phyloP scores from a whole-genome alignment of 768 basidiomycete genomes.

The Trametes elegans region DNA sequence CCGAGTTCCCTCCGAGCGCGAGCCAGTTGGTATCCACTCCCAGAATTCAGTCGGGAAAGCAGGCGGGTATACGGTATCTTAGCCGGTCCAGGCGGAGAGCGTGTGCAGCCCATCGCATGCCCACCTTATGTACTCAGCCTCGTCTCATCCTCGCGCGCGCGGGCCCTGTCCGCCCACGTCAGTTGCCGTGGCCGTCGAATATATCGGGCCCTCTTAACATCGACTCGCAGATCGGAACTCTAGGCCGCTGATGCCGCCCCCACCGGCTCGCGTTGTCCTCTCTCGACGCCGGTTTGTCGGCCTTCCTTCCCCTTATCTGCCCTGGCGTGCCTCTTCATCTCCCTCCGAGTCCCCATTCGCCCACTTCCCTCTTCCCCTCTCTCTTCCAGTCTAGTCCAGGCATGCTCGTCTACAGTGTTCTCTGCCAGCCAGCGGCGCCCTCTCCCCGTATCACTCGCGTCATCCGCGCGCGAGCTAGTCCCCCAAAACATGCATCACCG shows the following conservation, averaged over 20 bases:
- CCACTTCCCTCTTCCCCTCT: neutral
- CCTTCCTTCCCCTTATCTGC: constrained; percentile 7
- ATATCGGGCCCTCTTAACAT: constrained; percentile 17
- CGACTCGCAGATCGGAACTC: constrained; percentile 14
- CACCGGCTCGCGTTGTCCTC: neutral
- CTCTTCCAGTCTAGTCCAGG: neutral
- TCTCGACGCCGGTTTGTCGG: neutral
- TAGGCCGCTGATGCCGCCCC: constrained; percentile 9
- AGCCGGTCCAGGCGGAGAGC: neutral
- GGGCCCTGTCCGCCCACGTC: constrained; percentile 15
- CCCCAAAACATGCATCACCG: neutral
- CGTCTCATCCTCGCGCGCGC: neutral
- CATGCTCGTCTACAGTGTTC: neutral
- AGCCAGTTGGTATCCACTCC: constrained; percentile 1
- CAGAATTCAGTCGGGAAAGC: neutral
- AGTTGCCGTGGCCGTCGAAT: constrained; percentile 15
- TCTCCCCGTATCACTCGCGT: neutral
- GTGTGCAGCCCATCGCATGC: neutral
- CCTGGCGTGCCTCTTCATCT: neutral
- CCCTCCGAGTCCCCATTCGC: neutral
- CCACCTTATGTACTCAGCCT: constrained; percentile 17
- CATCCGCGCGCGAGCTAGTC: neutral
- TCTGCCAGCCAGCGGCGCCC: too few relatives aligned
- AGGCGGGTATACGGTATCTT: neutral
- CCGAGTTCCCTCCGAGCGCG: constrained; percentile 18